Base-by-base conservation (phyloP, 805 yeast genomes). In the Sugiyamaella floridensis region DNA sequence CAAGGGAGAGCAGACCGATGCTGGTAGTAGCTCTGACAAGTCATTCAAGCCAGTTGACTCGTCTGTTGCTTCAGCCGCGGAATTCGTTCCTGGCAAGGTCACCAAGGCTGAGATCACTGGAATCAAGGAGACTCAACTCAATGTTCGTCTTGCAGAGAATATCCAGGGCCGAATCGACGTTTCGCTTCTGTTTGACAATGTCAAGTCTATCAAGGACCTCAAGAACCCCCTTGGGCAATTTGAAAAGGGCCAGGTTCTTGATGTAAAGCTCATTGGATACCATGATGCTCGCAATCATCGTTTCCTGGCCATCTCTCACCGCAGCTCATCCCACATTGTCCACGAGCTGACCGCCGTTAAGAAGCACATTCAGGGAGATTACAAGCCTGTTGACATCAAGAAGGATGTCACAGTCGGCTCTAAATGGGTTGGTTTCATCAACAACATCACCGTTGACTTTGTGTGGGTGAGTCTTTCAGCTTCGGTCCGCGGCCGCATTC, bases 91-190 rank as follows among this genome's bases (percentile, higher is more conserved):
- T 15, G 96, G 95, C 46, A 77, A 71, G 43, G 54, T 76, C 19
- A 82, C 89, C 8, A 76, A 78, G 55, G 92, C 84, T 41, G 63
- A 65, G 15, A 70, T 90, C 51, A 82, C 76, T 47, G 71, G 83
- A 1, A 76, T 86, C 40, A 86, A 85, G 64, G 80, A 78, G 32
- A 80, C 87, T 5, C 93, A 87, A 69, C 71, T 90, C 59, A 82
- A 83, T 60, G 85, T 90, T 16, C 77, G 77, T 48, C 72, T 89
- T 45, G 89, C 93, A 50, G 93, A 85, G 55, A 83, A 85, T 63
- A 73, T 82, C 55, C 85, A 80, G 61, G 97, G 95, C 40, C 79
- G 95, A 65, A 70, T 90, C 54, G 95, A 88, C 60, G 74, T 84
- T 15, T 78, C 89, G 15, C 86, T 89, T 67, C 71, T 85, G 41